Evolutionary conservation across 2,329 filamentous ascomycete species (phyloP), one percentile per base, ranked within the genome.

Genomic region (Blumeria graminis): DNA sequence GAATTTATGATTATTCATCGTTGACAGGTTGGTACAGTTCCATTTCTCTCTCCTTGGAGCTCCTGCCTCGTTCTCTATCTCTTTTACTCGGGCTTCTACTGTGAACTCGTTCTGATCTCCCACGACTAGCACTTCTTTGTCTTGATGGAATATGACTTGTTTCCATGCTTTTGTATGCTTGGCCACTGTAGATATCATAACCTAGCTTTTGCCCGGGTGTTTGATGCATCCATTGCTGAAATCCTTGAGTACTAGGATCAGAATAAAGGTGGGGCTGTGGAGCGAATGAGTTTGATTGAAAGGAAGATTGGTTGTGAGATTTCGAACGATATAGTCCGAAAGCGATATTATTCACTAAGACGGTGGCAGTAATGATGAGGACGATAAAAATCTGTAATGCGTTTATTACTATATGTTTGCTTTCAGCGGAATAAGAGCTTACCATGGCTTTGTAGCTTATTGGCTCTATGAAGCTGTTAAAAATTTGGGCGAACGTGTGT

Each of bases 401-500:
- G 22, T 28, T 28, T 28, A 28, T 2, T 28, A 28, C 22, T 28
- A 28, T 28, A 28, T 28, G 22, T 28, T 28, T 28, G 22, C 22
- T 28, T 28, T 28, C 22, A 28, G 22, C 22, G 22, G 22, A 28
- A 28, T 28, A 28, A 4, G 22, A 33, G 68, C 71, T 60, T 73
- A 80, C 78, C 74, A 85, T 81, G 10, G 80, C 77, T 69, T 95
- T 95, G 69, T 86, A 83, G 60, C 84, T 87, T 68, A 96, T 89
- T 6, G 86, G 81, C 63, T 94, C 87, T 4, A 94, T 82, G 67
- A 96, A 95, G 64, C 84, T 83, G 67, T 96, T 95, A 68, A 96
- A 82, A 43, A 98, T 94, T 65, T 87, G 80, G 0, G 90, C 90
- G 65, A 95, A 84, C 32, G 89, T 92, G 65, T 86, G 83, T 5